These are phyloP conservation scores for Boeremia lycopersici DNA, from an alignment of 2,329 filamentous ascomycete genomes.

Conservation along the genomic window DNA sequence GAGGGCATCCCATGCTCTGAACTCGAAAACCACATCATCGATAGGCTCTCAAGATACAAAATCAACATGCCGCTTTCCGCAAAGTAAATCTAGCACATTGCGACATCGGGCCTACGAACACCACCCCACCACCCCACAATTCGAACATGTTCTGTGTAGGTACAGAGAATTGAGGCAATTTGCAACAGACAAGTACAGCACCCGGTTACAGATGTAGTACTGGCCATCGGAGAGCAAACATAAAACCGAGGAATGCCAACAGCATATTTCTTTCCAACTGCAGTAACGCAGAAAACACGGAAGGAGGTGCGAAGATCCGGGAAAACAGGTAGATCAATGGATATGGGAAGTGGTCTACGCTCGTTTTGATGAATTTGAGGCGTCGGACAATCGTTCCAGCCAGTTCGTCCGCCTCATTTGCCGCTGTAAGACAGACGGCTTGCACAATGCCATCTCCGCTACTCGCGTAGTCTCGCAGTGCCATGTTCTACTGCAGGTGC, in stretches of 20 bases:
- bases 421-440: neutral
- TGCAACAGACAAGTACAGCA: too few relatives aligned
- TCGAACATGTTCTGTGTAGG: too few relatives aligned
- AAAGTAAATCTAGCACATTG: too few relatives aligned
- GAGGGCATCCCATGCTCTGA: neutral
- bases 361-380: neutral
- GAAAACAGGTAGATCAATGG: neutral
- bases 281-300: neutral
- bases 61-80: too few relatives aligned
- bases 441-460: neutral
- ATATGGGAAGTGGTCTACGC: neutral
- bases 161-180: too few relatives aligned
- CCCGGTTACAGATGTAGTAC: neutral
- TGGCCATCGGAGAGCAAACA: neutral
- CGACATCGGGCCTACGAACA: neutral
- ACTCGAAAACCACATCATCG: neutral
- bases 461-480: neutral
- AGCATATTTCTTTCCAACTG: neutral
- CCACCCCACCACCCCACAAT: too few relatives aligned
- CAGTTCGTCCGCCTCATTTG: neutral
- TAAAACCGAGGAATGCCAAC: neutral
- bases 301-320: neutral
- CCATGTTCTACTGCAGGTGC: slow-evolving; percentile 1
- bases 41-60: neutral
- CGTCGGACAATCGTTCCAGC: neutral